Percentiles rank a stretch among this genome's conserved stretches.
phyloP scores from a whole-genome alignment of 1,284 basidiomycete species.

The Cryptococcus maquisensis region DNA sequence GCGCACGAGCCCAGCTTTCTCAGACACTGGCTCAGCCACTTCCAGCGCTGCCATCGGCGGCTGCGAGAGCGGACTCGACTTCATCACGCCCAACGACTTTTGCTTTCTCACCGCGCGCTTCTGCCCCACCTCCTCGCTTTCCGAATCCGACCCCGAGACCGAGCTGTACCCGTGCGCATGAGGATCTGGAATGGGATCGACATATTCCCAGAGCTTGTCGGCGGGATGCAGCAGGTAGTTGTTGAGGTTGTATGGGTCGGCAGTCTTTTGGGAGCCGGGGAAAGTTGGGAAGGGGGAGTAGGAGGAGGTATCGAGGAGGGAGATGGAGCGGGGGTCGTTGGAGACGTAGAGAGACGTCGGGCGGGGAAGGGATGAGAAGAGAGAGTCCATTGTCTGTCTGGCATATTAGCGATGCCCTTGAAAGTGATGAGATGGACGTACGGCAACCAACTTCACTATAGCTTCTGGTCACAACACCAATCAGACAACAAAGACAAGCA shows the following conservation, averaged over 20 bases:
- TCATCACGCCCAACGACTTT: conserved; percentile 9
- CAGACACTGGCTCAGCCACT: conserved; percentile 1
- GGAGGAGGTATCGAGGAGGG: conserved; percentile 25
- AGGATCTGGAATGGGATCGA: conserved; percentile 21
- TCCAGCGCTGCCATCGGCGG: conserved; percentile 22
- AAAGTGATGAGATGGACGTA: too few species aligned
- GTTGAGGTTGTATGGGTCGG: conserved; percentile 41
- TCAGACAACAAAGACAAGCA: too few species aligned
- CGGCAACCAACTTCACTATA: too few species aligned
- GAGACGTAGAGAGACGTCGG: conserved; percentile 27
- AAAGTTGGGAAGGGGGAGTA: conserved; percentile 44
- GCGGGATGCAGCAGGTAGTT: conserved; percentile 38
- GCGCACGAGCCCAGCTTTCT: neutral
- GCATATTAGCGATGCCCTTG: too few species aligned
- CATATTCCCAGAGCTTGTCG: conserved; percentile 35
- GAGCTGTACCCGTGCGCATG: neutral
- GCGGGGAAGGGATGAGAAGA: conserved; percentile 19
- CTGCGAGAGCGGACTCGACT: conserved; percentile 22
- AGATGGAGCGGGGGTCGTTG: conserved; percentile 13
- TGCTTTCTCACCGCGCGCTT: neutral
- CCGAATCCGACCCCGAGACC: neutral
- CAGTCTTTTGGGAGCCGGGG: conserved; percentile 13
- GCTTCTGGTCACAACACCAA: too few species aligned
- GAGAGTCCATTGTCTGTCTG: neutral
- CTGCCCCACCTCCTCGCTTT: neutral